phyloP scores from a whole-genome alignment of 1,284 basidiomycete genomes.

The Trametes pubescens region DNA sequence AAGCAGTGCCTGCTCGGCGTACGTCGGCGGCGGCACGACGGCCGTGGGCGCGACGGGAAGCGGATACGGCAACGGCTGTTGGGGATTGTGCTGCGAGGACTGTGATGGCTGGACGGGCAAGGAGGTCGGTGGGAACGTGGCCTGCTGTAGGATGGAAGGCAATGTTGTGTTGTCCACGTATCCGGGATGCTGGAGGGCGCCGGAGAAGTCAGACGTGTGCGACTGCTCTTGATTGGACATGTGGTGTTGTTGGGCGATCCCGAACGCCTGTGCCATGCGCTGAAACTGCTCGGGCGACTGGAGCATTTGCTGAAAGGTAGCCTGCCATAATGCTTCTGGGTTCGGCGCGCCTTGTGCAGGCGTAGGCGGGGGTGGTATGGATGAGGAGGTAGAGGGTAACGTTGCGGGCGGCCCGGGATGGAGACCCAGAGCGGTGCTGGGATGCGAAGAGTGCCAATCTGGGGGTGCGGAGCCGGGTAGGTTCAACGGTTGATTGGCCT shows the following conservation, averaged over 20 bases:
- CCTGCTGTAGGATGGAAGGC: background rate
- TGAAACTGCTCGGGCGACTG: constrained; percentile 75
- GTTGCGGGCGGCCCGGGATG: background rate
- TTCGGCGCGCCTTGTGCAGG: constrained; percentile 28
- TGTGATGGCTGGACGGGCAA: background rate
- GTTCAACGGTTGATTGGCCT: background rate
- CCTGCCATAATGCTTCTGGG: constrained; percentile 62
- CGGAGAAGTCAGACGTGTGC: background rate
- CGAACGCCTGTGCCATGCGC: constrained; percentile 68
- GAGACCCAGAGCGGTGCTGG: background rate
- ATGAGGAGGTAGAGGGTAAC: constrained; percentile 1
- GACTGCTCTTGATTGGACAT: constrained; percentile 20
- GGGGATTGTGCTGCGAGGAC: background rate
- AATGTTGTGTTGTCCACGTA: background rate
- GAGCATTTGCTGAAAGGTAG: constrained; percentile 64
- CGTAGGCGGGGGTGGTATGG: constrained; percentile 1
- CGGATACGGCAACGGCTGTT: background rate
- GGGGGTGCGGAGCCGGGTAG: background rate
- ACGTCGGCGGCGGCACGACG: constrained; percentile 1
- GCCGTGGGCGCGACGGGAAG: background rate
- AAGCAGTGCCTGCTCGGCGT: constrained; percentile 48
- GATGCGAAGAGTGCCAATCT: background rate
- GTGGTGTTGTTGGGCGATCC: constrained; percentile 43
- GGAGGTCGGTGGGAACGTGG: constrained; percentile 3
- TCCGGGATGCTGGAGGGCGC: background rate